A percentile compares a stretch with the other conserved stretches of the same genome.
phyloP scores from a whole-genome alignment of 1,139 yeast species.

The Wickerhamomyces sp. region DNA sequence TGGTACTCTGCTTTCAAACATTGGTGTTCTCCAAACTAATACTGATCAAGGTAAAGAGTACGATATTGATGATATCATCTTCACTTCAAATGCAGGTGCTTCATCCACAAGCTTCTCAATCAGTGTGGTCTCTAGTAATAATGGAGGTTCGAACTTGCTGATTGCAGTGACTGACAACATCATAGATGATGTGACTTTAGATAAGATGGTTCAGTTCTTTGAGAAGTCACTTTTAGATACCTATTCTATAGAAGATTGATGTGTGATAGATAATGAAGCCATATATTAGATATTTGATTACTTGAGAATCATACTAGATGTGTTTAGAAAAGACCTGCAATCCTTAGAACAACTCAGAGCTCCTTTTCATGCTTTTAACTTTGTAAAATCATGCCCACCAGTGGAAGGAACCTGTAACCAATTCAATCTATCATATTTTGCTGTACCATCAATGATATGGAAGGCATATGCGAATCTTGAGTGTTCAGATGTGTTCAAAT shows the following conservation, averaged over 20 bases:
- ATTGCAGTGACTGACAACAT: conserved; percentile 6
- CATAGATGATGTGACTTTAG: neutral
- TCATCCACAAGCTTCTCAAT: conserved; percentile 8
- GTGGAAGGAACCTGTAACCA: conserved; percentile 77
- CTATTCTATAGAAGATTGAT: neutral
- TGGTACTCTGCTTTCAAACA: conserved; percentile 16
- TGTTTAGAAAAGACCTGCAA: too few species aligned
- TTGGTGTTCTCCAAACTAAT: conserved; percentile 9
- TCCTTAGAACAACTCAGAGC: too few species aligned
- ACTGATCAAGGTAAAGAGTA: neutral
- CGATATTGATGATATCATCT: conserved; percentile 11
- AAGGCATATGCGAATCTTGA: conserved; percentile 77
- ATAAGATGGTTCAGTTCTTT: conserved; percentile 5
- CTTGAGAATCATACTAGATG: too few species aligned
- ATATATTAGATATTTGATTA: neutral
- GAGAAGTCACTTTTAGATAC: neutral
- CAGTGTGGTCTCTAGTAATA: conserved; percentile 4
- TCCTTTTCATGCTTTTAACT: conserved; percentile 24
- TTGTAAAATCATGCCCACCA: conserved; percentile 60
- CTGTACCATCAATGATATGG: conserved; percentile 67
- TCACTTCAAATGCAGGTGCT: conserved; percentile 12
- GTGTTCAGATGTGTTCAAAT: conserved; percentile 45
- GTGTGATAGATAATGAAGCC: neutral
- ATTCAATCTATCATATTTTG: conserved; percentile 55
- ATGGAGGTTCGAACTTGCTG: conserved; percentile 14